Evolutionary conservation across 768 basidiomycete genomes (phyloP).

Genomic region (Mycena metata): DNA sequence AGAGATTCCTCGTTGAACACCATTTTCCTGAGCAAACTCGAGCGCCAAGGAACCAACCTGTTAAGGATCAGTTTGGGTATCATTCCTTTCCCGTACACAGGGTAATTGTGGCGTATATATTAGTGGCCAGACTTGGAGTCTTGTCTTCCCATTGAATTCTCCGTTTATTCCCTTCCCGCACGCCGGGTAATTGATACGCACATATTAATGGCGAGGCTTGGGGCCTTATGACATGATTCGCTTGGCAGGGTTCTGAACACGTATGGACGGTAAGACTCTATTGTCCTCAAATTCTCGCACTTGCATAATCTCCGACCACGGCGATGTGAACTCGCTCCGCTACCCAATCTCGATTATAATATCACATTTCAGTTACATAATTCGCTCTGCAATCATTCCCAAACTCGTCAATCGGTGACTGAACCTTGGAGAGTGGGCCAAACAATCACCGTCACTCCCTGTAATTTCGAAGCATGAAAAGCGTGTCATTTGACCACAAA

Average conservation of each 20-base stretch:
- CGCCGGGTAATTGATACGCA: slow-evolving; percentile 19
- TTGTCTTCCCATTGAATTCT: neutral
- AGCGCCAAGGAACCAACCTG: slow-evolving; percentile 17
- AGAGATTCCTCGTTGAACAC: slow-evolving; percentile 14
- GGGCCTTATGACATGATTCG: slow-evolving; percentile 12
- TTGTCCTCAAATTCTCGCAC: too few species aligned
- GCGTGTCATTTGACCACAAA: too few species aligned
- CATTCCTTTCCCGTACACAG: slow-evolving; percentile 17
- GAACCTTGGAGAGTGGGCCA: too few species aligned
- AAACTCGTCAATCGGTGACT: too few species aligned
- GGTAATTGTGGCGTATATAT: slow-evolving; percentile 18
- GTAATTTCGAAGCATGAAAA: too few species aligned
- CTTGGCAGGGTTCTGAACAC: slow-evolving; percentile 18
- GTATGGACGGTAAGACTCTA: too few species aligned
- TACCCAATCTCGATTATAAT: too few species aligned
- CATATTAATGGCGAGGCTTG: slow-evolving; percentile 17
- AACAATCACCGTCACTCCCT: too few species aligned
- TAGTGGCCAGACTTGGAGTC: slow-evolving; percentile 16
- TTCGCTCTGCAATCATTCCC: too few species aligned
- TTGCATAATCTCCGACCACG: too few species aligned
- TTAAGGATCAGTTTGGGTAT: slow-evolving; percentile 19
- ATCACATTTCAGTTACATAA: too few species aligned
- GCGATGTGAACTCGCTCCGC: too few species aligned
- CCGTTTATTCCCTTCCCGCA: slow-evolving; percentile 11
- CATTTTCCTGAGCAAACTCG: slow-evolving; percentile 21